Evolutionary conservation across 2,329 filamentous ascomycete species (phyloP), one percentile per base, ranked within the genome.

Genomic region (Parastagonospora avenae): DNA sequence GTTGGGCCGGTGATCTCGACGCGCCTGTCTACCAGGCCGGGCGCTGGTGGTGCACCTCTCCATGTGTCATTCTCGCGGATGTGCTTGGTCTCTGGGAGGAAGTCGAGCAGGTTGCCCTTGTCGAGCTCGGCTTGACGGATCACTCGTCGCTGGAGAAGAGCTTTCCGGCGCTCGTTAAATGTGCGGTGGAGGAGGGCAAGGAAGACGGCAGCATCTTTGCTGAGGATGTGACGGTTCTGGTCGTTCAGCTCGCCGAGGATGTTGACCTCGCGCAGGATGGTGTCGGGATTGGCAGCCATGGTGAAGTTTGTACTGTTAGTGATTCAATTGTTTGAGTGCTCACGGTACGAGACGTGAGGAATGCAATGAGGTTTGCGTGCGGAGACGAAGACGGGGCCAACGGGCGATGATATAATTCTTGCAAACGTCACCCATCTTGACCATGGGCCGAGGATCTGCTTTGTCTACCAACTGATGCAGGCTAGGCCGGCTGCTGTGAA

Each of bases 1-100:
- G 92, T 97, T 1, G 94, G 94, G 8, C 94, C 94, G 4, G 94
- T 99, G 70, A 97, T 99, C 81, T 99, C 94, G 29, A 97, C 90
- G 55, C 94, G 86, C 60, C 94, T 88, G 79, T 99, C 94, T 38
- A 96, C 86, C 48, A 97, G 84, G 51, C 94, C 94, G 0, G 94
- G 93, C 7, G 93, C 94, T 14, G 94, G 94, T 44, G 89, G 85
- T 37, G 94, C 92, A 56, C 91, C 94, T 79, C 86, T 94, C 94
- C 94, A 99, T 66, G 92, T 87, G 74, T 90, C 85, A 76, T 96
- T 90, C 67, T 97, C 92, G 67, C 94, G 91, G 75, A 99, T 92
- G 79, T 94, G 89, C 79, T 86, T 92, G 54, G 94, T 97, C 84
- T 97, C 91, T 52, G 92, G 91, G 46, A 97, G 85, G 81, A 99